A percentile compares a stretch with the other conserved stretches of the same genome.
phyloP scores from a whole-genome alignment of 208 protist genomes.

The Zelonia costaricensis region DNA sequence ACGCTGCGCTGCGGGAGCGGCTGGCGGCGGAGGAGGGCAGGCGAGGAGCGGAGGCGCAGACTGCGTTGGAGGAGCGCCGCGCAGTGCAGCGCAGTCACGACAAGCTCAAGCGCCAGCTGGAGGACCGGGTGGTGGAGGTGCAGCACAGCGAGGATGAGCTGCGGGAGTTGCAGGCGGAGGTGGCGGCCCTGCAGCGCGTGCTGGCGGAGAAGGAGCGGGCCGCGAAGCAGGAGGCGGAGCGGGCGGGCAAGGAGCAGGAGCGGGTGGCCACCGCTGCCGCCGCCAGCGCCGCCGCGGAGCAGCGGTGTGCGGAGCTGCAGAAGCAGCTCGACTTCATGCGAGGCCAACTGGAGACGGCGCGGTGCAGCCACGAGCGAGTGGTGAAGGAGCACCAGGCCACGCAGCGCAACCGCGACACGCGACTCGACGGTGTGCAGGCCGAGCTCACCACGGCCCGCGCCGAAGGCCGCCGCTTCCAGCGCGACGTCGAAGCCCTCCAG shows the following conservation, averaged over 20 bases:
- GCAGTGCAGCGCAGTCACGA: slow-evolving; percentile 32
- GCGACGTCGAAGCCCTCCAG: slow-evolving; percentile 35
- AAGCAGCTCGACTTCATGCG: slow-evolving; percentile 34
- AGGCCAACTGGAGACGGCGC: slow-evolving; percentile 36
- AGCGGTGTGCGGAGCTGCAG: slow-evolving; percentile 36
- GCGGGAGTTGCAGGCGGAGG: slow-evolving; percentile 62
- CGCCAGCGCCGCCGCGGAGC: slow-evolving; percentile 25
- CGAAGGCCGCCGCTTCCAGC: slow-evolving; percentile 46
- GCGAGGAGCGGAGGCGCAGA: slow-evolving; percentile 13
- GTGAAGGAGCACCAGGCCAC: slow-evolving; percentile 25
- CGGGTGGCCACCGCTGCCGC: slow-evolving; percentile 24
- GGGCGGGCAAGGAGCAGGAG: slow-evolving; percentile 23
- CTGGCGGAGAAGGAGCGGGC: slow-evolving; percentile 38
- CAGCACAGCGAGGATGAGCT: slow-evolving; percentile 61
- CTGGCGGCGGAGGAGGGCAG: slow-evolving; percentile 23
- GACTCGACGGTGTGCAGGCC: slow-evolving; percentile 35
- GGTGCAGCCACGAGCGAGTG: slow-evolving; percentile 34
- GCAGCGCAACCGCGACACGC: slow-evolving; percentile 41
- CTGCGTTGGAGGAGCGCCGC: slow-evolving; percentile 33
- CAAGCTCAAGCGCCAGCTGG: slow-evolving; percentile 37
- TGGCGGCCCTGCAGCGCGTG: slow-evolving; percentile 51
- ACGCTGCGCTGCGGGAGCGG: slow-evolving; percentile 8
- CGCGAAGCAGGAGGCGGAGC: slow-evolving; percentile 21
- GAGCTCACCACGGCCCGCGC: slow-evolving; percentile 28
- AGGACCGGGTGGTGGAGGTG: slow-evolving; percentile 41